These are phyloP conservation scores for Cephalotrichum gorgonifer DNA, from an alignment of 2,329 filamentous ascomycete genomes.

Conservation along the genomic window DNA sequence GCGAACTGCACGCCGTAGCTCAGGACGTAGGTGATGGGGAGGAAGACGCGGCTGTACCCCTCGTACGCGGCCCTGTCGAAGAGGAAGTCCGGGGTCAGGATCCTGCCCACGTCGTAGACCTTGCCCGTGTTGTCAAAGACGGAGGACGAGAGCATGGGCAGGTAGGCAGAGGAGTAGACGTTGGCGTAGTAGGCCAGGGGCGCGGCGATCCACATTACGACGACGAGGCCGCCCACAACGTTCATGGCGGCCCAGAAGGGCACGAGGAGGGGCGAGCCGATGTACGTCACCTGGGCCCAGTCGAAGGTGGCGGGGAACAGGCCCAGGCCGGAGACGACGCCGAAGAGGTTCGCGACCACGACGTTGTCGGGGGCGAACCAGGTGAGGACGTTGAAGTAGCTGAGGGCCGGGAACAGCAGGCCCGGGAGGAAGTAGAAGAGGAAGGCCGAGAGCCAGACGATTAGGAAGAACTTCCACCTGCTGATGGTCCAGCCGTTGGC, in stretches of 20 bases:
- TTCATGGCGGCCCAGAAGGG: constrained; percentile 84
- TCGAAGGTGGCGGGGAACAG: constrained; percentile 82
- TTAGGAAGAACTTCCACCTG: constrained; percentile 74
- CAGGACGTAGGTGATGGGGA: constrained; percentile 79
- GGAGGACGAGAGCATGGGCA: constrained; percentile 74
- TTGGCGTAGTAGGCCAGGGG: constrained; percentile 76
- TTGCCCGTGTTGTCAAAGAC: constrained; percentile 80
- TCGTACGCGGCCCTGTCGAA: constrained; percentile 70
- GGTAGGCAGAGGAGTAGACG: constrained; percentile 69
- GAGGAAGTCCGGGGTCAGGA: constrained; percentile 66
- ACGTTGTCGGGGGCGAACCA: constrained; percentile 83
- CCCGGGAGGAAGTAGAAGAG: constrained; percentile 80
- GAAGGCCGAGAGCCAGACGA: constrained; percentile 61
- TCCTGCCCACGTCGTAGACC: constrained; percentile 71
- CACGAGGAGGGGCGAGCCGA: constrained; percentile 73
- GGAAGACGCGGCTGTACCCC: constrained; percentile 72
- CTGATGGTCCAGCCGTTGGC: constrained; percentile 77
- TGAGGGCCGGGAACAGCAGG: constrained; percentile 70
- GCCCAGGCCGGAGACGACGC: constrained; percentile 73
- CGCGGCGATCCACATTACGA: constrained; percentile 78
- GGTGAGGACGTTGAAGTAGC: constrained; percentile 81
- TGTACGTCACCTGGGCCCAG: constrained; percentile 84
- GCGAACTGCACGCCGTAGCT: constrained; percentile 84
- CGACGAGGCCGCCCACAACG: constrained; percentile 66
- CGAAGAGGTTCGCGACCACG: constrained; percentile 79